Conservation (phyloP, 2,329 filamentous ascomycete species). For the Ophiostoma ips region DNA sequence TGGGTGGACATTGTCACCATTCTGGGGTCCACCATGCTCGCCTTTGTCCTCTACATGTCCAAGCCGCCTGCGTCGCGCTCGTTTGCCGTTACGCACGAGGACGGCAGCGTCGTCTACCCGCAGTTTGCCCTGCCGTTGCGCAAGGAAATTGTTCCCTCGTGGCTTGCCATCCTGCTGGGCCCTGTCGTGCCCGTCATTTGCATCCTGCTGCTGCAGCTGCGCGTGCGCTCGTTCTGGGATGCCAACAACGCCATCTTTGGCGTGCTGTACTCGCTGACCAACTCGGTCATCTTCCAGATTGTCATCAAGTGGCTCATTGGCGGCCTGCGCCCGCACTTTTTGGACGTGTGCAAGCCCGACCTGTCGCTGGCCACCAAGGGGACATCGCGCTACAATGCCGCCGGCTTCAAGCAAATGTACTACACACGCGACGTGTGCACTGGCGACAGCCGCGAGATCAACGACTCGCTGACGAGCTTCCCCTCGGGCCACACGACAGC, state of each 20-base stretch:
- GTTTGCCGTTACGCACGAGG: slow-evolving; percentile 51
- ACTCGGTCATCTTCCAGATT: slow-evolving; percentile 62
- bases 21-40: neutral
- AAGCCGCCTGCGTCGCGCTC: slow-evolving; percentile 53
- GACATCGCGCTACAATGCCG: slow-evolving; percentile 28
- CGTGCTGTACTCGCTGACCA: slow-evolving; percentile 55
- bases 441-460: slow-evolving; percentile 47
- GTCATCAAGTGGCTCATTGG: slow-evolving; percentile 65
- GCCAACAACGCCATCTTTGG: slow-evolving; percentile 58
- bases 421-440: slow-evolving; percentile 59
- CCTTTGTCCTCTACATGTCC: slow-evolving; percentile 38
- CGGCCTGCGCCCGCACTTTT: slow-evolving; percentile 57
- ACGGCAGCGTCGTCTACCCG: slow-evolving; percentile 56
- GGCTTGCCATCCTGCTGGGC: slow-evolving; percentile 52
- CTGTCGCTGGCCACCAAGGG: slow-evolving; percentile 26
- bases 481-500: slow-evolving; percentile 63
- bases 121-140: slow-evolving; percentile 58
- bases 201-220: slow-evolving; percentile 52
- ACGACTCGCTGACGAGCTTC: slow-evolving; percentile 57
- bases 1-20: slow-evolving; percentile 1
- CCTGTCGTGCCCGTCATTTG: slow-evolving; percentile 48
- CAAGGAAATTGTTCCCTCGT: slow-evolving; percentile 58
- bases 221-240: slow-evolving; percentile 54
- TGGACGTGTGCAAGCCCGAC: slow-evolving; percentile 52
- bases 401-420: slow-evolving; percentile 42